Conservation (phyloP, 2,329 filamentous ascomycete species). For the Colletotrichum viniferum region DNA sequence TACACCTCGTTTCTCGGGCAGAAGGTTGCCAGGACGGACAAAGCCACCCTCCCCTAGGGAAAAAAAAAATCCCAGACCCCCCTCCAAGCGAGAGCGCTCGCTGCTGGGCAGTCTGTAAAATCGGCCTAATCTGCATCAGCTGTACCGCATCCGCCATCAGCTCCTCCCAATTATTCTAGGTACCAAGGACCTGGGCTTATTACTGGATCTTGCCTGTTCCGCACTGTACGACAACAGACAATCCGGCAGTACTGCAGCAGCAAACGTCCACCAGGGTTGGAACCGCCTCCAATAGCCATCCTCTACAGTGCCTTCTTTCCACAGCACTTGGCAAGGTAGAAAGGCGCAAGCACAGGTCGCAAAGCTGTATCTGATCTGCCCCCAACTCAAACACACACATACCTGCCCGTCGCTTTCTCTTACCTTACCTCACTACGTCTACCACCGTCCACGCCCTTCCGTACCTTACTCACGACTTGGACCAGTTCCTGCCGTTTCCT, state of each 20-base stretch:
- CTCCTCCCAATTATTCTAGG: background rate
- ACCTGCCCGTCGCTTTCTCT: background rate
- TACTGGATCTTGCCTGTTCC: background rate
- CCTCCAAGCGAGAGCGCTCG: background rate
- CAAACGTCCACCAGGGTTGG: background rate
- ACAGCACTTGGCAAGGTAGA: background rate
- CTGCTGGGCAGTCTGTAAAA: background rate
- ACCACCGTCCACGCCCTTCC: background rate
- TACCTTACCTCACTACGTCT: background rate
- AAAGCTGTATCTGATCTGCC: conserved; percentile 6
- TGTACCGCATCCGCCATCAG: background rate
- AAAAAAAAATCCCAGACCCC: background rate
- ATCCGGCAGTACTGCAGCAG: background rate
- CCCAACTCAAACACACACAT: conserved; percentile 5
- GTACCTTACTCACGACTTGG: background rate
- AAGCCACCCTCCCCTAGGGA: background rate
- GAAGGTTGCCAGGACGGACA: background rate
- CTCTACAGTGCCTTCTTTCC: background rate
- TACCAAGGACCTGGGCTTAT: background rate
- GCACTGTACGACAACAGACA: background rate
- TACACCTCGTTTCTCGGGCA: background rate
- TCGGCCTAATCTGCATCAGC: background rate
- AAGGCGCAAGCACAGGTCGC: background rate
- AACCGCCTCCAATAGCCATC: background rate
- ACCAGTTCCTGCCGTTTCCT: background rate